Conservation (phyloP, 192 early-diverging fungal genomes). For the Coemansia sp. region DNA sequence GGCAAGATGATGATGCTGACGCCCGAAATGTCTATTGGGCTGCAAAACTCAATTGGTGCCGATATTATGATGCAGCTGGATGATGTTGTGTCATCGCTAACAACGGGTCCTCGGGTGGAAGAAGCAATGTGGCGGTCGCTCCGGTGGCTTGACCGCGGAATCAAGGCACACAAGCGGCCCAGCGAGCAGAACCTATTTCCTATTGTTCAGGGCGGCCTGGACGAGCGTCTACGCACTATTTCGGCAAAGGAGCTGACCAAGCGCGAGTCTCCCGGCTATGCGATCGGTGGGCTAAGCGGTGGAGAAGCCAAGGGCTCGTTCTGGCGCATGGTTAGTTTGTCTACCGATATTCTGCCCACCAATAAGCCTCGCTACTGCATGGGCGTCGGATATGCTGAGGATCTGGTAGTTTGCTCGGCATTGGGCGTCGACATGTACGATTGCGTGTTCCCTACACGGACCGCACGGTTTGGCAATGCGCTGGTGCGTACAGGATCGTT, state of each 20-base stretch:
- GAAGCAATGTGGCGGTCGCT: constrained; percentile 89
- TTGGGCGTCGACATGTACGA: constrained; percentile 90
- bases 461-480: constrained; percentile 85
- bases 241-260: constrained; percentile 79
- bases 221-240: constrained; percentile 63
- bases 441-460: constrained; percentile 87
- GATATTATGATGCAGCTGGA: constrained; percentile 93
- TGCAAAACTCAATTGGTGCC: constrained; percentile 84
- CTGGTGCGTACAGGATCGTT: constrained; percentile 71
- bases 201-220: constrained; percentile 84
- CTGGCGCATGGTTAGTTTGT: constrained; percentile 78
- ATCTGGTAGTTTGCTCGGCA: constrained; percentile 81
- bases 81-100: constrained; percentile 82
- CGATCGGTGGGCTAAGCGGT: constrained; percentile 82
- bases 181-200: constrained; percentile 81
- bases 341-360: constrained; percentile 76
- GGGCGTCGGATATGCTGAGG: constrained; percentile 85
- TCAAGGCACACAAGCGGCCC: constrained; percentile 68
- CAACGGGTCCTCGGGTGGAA: constrained; percentile 76
- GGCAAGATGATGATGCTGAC: constrained; percentile 78
- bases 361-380: constrained; percentile 89
- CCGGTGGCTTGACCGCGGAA: constrained; percentile 84
- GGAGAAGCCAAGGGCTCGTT: constrained; percentile 84
- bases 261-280: constrained; percentile 79
- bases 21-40: constrained; percentile 79